Evolutionary conservation across 176 grass and related monocot genomes (phyloP).

Genomic region (Oryza glumipatula): DNA sequence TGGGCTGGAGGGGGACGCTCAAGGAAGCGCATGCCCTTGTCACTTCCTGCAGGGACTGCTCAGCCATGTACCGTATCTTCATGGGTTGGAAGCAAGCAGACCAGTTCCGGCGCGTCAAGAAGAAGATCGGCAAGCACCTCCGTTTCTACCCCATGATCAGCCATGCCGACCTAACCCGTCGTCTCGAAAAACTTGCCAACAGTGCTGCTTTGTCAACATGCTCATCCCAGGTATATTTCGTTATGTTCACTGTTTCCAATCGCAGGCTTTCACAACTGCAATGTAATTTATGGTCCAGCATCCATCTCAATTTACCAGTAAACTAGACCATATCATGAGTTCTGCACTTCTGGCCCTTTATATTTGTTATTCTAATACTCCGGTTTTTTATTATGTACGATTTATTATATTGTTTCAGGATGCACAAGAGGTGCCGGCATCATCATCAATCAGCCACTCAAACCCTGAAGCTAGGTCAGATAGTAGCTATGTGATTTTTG

Average conservation of each 20-base stretch:
- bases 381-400: too few species aligned
- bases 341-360: too few species aligned
- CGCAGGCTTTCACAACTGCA: too few species aligned
- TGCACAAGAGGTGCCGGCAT: neutral
- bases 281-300: too few species aligned
- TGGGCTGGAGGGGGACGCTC: conserved; percentile 38
- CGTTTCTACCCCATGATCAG: conserved; percentile 41
- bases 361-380: neutral
- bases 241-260: too few species aligned
- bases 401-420: neutral
- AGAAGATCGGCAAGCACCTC: conserved; percentile 43
- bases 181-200: neutral
- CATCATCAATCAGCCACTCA: neutral
- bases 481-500: neutral
- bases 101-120: conserved; percentile 35
- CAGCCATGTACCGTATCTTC: conserved; percentile 17
- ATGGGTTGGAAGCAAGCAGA: conserved; percentile 33
- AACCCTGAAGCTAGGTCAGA: conserved; percentile 6
- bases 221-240: neutral
- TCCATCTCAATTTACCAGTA: too few species aligned
- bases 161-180: conserved; percentile 13
- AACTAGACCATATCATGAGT: too few species aligned
- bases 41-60: conserved; percentile 28
- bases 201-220: neutral
- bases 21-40: conserved; percentile 27